phyloP scores from a whole-genome alignment of 2,329 filamentous ascomycete genomes.

The Fusarium nematophilum region DNA sequence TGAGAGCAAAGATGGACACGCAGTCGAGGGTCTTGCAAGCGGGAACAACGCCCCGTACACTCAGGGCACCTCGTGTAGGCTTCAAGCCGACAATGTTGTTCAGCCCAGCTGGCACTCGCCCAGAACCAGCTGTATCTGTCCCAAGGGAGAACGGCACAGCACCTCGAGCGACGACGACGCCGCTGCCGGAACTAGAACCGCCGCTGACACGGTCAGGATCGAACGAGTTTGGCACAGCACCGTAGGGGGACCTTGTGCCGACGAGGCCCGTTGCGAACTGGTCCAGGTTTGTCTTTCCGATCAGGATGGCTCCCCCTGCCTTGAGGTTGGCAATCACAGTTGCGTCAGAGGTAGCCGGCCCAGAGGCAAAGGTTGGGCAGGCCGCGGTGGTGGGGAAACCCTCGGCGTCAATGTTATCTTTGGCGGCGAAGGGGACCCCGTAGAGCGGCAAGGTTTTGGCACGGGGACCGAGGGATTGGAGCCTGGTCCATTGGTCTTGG shows the following conservation, averaged over 20 bases:
- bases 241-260: conserved; percentile 70
- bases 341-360: conserved; percentile 58
- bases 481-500: conserved; percentile 25
- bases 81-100: conserved; percentile 65
- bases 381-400: conserved; percentile 64
- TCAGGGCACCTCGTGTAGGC: conserved; percentile 65
- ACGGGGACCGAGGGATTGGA: conserved; percentile 20
- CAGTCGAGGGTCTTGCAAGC: conserved; percentile 69
- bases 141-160: conserved; percentile 67
- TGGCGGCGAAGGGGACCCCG: conserved; percentile 67
- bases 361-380: conserved; percentile 60
- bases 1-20: conserved; percentile 64
- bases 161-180: conserved; percentile 64
- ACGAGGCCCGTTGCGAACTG: conserved; percentile 72
- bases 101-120: conserved; percentile 63
- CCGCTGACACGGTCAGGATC: conserved; percentile 54
- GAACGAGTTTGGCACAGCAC: conserved; percentile 65
- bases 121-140: conserved; percentile 67
- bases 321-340: conserved; percentile 61
- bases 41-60: conserved; percentile 61
- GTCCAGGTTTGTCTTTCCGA: conserved; percentile 71
- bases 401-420: conserved; percentile 66
- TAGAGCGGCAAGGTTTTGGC: conserved; percentile 58
- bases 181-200: conserved; percentile 68
- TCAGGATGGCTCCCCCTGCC: conserved; percentile 64